These are phyloP conservation scores for Camellia lanceoleosa DNA, from an alignment of 148 eudicot genomes.

Conservation along the genomic window DNA sequence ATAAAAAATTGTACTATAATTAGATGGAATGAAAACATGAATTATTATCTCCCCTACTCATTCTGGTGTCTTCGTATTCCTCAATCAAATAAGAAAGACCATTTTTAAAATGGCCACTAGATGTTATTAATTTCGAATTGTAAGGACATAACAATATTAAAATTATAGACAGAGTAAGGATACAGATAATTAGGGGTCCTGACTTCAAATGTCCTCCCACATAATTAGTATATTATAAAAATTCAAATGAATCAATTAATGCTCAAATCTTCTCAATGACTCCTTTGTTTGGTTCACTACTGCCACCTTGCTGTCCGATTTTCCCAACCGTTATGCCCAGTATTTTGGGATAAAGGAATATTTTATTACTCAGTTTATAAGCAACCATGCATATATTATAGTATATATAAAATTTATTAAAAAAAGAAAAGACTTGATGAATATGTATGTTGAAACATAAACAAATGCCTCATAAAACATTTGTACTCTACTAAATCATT, in stretches of 20 bases:
- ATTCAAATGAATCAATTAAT: background rate
- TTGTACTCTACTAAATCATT: conserved; percentile 18
- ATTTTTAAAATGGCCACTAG: no score
- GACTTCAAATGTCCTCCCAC: no score
- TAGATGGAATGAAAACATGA: no score
- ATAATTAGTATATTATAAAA: no score
- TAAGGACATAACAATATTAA: no score
- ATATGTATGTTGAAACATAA: conserved; percentile 8
- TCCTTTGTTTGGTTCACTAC: background rate
- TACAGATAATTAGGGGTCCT: no score
- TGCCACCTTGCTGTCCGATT: conserved; percentile 3
- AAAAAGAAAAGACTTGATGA: background rate
- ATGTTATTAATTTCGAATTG: no score
- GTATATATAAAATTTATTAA: background rate
- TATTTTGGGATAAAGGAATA: conserved; percentile 16
- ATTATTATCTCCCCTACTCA: no score
- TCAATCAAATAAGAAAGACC: no score
- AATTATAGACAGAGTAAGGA: no score
- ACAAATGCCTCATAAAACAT: background rate
- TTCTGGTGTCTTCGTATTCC: no score
- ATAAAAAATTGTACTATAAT: no score
- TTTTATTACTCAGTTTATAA: background rate
- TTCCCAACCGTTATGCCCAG: conserved; percentile 39
- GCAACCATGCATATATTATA: background rate
- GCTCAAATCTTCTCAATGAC: conserved; percentile 27